A percentile compares a stretch with the other conserved stretches of the same genome.
Evolutionary conservation across 1,284 basidiomycete genomes (phyloP).

Genomic region (Pascua guehoae): DNA sequence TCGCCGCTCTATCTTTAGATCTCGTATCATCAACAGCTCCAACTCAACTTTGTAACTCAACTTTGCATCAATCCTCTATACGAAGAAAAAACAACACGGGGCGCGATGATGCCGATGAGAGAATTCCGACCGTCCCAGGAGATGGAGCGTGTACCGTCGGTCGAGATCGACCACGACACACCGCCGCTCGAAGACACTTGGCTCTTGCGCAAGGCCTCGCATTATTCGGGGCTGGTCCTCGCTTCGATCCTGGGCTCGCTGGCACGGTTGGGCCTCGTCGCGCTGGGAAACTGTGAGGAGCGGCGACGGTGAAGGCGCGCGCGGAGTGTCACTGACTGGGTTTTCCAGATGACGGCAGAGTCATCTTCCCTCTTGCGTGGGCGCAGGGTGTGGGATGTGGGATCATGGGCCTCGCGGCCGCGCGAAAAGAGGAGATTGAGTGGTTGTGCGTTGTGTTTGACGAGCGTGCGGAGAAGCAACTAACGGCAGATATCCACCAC

Average conservation of each 20-base stretch:
- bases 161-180: not conserved
- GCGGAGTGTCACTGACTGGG: not conserved
- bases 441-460: conserved; percentile 61
- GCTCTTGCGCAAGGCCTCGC: conserved; percentile 25
- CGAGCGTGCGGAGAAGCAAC: not conserved
- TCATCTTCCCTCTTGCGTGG: conserved; percentile 81
- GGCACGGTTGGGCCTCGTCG: conserved; percentile 67
- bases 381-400: conserved; percentile 85
- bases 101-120: no score
- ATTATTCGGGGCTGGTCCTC: conserved; percentile 64
- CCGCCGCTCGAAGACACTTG: conserved; percentile 26
- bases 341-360: conserved; percentile 54
- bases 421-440: conserved; percentile 65
- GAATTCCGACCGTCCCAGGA: no score
- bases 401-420: conserved; percentile 78
- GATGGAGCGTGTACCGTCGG: no score
- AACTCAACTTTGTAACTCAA: no score
- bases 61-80: no score
- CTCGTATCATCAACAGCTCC: no score
- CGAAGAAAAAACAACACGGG: no score
- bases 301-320: no score
- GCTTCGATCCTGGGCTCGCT: conserved; percentile 74
- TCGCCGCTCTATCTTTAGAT: no score
- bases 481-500: conserved; percentile 67
- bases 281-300: conserved; percentile 54